phyloP scores from a whole-genome alignment of 2,329 filamentous ascomycete species.

The Neoarthrinium moseri region DNA sequence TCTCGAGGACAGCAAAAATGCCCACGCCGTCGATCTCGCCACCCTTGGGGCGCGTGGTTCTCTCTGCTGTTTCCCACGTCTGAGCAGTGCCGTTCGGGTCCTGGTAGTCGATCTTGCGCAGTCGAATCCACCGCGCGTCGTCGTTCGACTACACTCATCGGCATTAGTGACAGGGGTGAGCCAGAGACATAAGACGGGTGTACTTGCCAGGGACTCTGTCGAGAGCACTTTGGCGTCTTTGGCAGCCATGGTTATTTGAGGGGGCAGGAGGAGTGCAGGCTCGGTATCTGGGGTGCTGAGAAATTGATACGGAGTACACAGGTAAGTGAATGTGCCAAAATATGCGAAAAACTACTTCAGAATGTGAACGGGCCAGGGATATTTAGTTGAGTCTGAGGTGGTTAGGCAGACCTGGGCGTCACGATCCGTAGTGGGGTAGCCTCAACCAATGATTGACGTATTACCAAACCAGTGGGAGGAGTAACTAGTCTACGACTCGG shows the following conservation, averaged over 20 bases:
- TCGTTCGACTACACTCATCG: background rate
- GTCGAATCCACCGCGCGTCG: constrained; percentile 11
- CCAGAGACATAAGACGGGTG: background rate
- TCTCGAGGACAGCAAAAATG: constrained; percentile 67
- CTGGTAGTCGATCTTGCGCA: constrained; percentile 51
- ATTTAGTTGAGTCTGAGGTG: too few species aligned
- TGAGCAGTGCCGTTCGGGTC: constrained; percentile 59
- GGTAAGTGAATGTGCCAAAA: too few species aligned
- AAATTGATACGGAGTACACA: too few species aligned
- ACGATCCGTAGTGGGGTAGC: too few species aligned
- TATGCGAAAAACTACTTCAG: too few species aligned
- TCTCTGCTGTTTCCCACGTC: constrained; percentile 72
- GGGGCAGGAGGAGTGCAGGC: too few species aligned
- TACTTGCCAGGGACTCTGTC: constrained; percentile 9
- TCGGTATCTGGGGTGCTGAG: too few species aligned
- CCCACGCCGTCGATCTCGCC: constrained; percentile 70
- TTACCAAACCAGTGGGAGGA: too few species aligned
- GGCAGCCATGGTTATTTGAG: constrained; percentile 8
- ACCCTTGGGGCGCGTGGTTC: constrained; percentile 62
- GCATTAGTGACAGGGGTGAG: background rate
- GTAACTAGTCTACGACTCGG: too few species aligned
- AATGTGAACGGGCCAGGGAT: too few species aligned
- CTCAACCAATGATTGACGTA: too few species aligned
- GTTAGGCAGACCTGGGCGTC: too few species aligned
- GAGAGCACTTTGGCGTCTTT: constrained; percentile 7